Evolutionary conservation across 129 eudicot species (phyloP).

Genomic region (Flaveria bidentis): DNA sequence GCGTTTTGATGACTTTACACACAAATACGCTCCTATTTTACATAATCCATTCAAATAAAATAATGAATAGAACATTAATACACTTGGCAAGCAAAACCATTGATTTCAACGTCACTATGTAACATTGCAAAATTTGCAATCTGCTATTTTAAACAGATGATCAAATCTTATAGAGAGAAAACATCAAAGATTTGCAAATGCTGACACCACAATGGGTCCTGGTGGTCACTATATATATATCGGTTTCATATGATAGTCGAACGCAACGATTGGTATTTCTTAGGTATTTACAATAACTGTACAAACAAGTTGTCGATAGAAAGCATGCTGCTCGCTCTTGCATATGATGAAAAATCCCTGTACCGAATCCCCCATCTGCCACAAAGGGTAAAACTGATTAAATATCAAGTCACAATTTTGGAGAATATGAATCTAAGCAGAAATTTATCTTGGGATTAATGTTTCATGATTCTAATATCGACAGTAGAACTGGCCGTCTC

Average conservation of each 20-base stretch:
- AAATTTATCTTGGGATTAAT: background rate
- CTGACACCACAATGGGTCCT: slow-evolving; percentile 12
- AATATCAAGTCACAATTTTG: slow-evolving; percentile 15
- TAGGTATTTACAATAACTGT: slow-evolving; percentile 36
- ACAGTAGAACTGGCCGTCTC: background rate
- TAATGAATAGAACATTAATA: background rate
- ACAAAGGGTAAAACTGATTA: background rate
- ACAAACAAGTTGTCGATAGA: slow-evolving; percentile 18
- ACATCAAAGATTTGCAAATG: slow-evolving; percentile 18
- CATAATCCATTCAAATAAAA: too few relatives aligned
- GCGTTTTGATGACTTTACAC: too few relatives aligned
- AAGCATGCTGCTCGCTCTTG: slow-evolving; percentile 2
- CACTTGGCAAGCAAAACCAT: background rate
- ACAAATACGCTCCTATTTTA: too few relatives aligned
- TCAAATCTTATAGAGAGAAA: slow-evolving; percentile 2
- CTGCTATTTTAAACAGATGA: background rate
- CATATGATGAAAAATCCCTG: slow-evolving; percentile 20
- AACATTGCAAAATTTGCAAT: background rate
- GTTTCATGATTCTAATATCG: too few relatives aligned
- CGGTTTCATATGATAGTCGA: slow-evolving; percentile 12
- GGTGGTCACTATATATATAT: slow-evolving; percentile 1
- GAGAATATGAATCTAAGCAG: slow-evolving; percentile 10
- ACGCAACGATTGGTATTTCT: slow-evolving; percentile 10
- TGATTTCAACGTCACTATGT: background rate
- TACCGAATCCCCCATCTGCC: slow-evolving; percentile 16